These are phyloP conservation scores for Fusarium albidum DNA, from an alignment of 2,329 filamentous ascomycete species.

Conservation along the genomic window DNA sequence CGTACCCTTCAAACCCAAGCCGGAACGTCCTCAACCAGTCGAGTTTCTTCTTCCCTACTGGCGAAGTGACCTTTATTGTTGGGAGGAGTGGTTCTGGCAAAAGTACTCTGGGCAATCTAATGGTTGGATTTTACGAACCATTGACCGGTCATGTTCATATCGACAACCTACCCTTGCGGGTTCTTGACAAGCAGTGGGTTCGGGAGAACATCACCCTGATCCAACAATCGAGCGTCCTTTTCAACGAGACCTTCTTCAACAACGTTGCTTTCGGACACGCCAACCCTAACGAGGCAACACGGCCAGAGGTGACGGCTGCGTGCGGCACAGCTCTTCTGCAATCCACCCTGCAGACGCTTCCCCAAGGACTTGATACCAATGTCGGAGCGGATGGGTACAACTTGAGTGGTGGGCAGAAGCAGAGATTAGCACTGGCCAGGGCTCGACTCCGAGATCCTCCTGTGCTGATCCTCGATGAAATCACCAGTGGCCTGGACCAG, in stretches of 20 bases:
- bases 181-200: slow-evolving; percentile 75
- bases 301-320: slow-evolving; percentile 66
- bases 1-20: slow-evolving; percentile 76
- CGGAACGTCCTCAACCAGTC: slow-evolving; percentile 67
- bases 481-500: slow-evolving; percentile 86
- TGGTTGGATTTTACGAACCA: slow-evolving; percentile 80
- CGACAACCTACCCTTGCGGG: slow-evolving; percentile 69
- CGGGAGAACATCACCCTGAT: slow-evolving; percentile 80
- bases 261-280: slow-evolving; percentile 80
- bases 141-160: slow-evolving; percentile 71
- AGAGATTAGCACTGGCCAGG: slow-evolving; percentile 82
- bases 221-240: slow-evolving; percentile 83
- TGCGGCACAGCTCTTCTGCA: slow-evolving; percentile 75
- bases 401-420: slow-evolving; percentile 85
- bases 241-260: slow-evolving; percentile 78
- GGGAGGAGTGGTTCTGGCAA: slow-evolving; percentile 92
- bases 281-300: slow-evolving; percentile 56
- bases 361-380: slow-evolving; percentile 74
- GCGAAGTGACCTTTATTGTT: slow-evolving; percentile 80
- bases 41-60: slow-evolving; percentile 74
- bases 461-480: slow-evolving; percentile 86
- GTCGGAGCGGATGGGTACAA: slow-evolving; percentile 74
- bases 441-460: slow-evolving; percentile 79
- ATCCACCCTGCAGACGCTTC: slow-evolving; percentile 71
- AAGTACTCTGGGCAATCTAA: slow-evolving; percentile 83